phyloP scores from a whole-genome alignment of 768 basidiomycete species.

The Lentinula detonsa region DNA sequence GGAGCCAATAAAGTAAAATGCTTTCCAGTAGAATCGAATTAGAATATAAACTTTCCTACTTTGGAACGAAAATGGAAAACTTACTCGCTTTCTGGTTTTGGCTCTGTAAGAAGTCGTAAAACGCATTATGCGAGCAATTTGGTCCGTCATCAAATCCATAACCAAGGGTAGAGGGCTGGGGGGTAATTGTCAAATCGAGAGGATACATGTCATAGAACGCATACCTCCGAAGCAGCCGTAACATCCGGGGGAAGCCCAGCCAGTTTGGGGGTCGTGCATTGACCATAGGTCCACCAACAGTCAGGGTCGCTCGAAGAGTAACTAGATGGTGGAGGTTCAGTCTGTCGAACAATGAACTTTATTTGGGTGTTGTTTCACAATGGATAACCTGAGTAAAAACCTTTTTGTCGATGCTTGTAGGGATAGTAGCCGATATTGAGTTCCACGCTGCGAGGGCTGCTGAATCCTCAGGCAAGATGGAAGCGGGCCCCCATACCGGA shows the following conservation, averaged over 20 bases:
- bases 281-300: constrained; percentile 34
- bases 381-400: background rate
- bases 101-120: constrained; percentile 46
- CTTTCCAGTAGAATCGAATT: constrained; percentile 18
- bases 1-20: constrained; percentile 59
- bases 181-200: background rate
- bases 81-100: constrained; percentile 57
- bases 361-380: background rate
- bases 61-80: constrained; percentile 16
- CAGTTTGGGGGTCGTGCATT: constrained; percentile 44
- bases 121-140: constrained; percentile 58
- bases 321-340: background rate
- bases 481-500: background rate
- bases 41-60: background rate
- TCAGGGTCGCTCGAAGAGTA: constrained; percentile 30
- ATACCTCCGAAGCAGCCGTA: constrained; percentile 39
- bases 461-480: constrained; percentile 1
- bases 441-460: constrained; percentile 1
- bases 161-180: constrained; percentile 34
- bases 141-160: constrained; percentile 65
- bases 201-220: background rate
- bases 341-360: background rate
- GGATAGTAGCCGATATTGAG: background rate
- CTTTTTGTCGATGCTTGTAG: background rate
- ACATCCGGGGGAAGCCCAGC: constrained; percentile 38